Conservation (phyloP, 2,329 filamentous ascomycete species). For the Fusarium cyanostomum region DNA sequence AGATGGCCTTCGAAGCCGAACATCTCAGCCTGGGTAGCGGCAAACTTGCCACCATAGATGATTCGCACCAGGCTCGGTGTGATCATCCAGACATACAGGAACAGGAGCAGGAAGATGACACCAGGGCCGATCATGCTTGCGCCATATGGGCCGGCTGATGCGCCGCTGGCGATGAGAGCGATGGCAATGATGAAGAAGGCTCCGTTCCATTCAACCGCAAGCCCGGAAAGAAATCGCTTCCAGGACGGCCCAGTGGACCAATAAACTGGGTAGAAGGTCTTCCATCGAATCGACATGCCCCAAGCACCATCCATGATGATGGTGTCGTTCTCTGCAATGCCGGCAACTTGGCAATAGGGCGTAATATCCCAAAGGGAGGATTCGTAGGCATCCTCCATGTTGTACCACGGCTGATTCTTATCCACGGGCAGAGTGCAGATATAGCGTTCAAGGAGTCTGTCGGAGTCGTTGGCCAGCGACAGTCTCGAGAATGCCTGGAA, state of each 20-base stretch:
- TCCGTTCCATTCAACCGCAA: slow-evolving; percentile 37
- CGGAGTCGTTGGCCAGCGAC: slow-evolving; percentile 49
- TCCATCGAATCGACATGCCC: slow-evolving; percentile 47
- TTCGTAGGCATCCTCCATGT: slow-evolving; percentile 47
- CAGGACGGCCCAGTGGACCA: slow-evolving; percentile 41
- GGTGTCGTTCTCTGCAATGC: slow-evolving; percentile 47
- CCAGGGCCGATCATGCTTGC: slow-evolving; percentile 25
- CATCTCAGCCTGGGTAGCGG: slow-evolving; percentile 42
- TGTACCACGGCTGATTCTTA: slow-evolving; percentile 41
- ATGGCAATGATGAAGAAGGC: slow-evolving; percentile 34
- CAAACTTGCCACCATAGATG: slow-evolving; percentile 46
- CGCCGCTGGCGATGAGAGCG: slow-evolving; percentile 29
- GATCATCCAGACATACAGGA: slow-evolving; percentile 37
- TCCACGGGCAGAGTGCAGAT: slow-evolving; percentile 43
- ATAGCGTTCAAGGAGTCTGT: slow-evolving; percentile 47
- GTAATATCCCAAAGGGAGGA: slow-evolving; percentile 49
- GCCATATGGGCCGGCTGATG: slow-evolving; percentile 1
- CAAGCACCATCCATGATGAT: slow-evolving; percentile 47
- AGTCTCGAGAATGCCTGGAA: slow-evolving; percentile 51
- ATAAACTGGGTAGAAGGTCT: slow-evolving; percentile 43
- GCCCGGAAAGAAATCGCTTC: slow-evolving; percentile 30
- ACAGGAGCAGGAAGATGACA: slow-evolving; percentile 38
- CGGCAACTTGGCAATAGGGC: slow-evolving; percentile 47
- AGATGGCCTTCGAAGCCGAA: slow-evolving; percentile 49
- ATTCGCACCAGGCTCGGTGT: slow-evolving; percentile 39